Evolutionary conservation across 2,329 filamentous ascomycete species (phyloP).

Genomic region (Sarocladium kiliense): DNA sequence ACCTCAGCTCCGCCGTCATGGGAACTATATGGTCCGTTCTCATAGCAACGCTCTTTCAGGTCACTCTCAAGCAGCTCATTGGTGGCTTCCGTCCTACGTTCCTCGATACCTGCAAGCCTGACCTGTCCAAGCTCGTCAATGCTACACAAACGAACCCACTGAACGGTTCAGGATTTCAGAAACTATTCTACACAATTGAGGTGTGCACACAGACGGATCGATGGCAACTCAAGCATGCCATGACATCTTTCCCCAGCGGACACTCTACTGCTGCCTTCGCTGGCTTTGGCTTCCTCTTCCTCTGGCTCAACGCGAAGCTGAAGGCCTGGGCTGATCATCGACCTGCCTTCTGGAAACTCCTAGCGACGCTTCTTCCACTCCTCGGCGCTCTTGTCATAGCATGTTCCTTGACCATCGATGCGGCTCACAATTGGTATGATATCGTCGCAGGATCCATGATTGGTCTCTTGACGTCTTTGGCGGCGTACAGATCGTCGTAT

Average conservation of each 20-base stretch:
- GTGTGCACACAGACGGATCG: slow-evolving; percentile 54
- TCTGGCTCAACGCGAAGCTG: slow-evolving; percentile 51
- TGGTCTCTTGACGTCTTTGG: slow-evolving; percentile 57
- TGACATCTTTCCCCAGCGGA: slow-evolving; percentile 33
- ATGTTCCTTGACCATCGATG: slow-evolving; percentile 57
- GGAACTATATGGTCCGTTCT: slow-evolving; percentile 57
- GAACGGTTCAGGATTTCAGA: slow-evolving; percentile 44
- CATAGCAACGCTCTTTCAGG: slow-evolving; percentile 57
- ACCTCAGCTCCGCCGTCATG: slow-evolving; percentile 56
- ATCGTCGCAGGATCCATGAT: slow-evolving; percentile 59
- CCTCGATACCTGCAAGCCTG: slow-evolving; percentile 58
- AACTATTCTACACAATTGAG: slow-evolving; percentile 59
- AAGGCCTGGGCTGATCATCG: slow-evolving; percentile 65
- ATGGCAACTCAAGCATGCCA: slow-evolving; percentile 51
- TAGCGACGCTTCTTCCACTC: slow-evolving; percentile 52
- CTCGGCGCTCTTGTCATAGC: slow-evolving; percentile 56
- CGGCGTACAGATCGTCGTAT: slow-evolving; percentile 61
- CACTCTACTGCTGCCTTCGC: slow-evolving; percentile 2
- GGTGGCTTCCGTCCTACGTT: slow-evolving; percentile 61
- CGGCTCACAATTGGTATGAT: slow-evolving; percentile 68
- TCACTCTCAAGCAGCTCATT: slow-evolving; percentile 61
- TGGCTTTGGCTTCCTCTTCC: slow-evolving; percentile 6
- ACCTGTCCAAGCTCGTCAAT: slow-evolving; percentile 36
- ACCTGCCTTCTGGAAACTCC: slow-evolving; percentile 62
- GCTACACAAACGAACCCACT: slow-evolving; percentile 17